Evolutionary conservation across 257 asterid genomes (phyloP).

Genomic region (Paraleonurus japonicus): DNA sequence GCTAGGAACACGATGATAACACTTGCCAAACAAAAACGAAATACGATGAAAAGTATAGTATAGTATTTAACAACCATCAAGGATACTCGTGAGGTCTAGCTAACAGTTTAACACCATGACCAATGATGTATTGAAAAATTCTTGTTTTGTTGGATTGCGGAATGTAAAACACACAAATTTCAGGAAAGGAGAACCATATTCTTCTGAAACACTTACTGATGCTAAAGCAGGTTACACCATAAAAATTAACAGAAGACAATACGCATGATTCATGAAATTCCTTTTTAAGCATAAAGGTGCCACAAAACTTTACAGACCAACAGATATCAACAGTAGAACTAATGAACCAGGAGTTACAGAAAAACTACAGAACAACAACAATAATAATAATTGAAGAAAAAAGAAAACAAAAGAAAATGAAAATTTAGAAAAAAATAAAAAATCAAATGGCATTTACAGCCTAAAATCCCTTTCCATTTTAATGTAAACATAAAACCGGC

Average conservation of each 20-base stretch:
- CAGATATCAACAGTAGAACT: constrained; percentile 4
- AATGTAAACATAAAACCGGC: not conserved
- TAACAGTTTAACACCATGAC: not conserved
- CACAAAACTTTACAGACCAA: not conserved
- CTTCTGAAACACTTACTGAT: constrained; percentile 2
- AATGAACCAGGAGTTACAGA: constrained; percentile 7
- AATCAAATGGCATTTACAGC: not conserved
- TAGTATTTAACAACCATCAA: not conserved
- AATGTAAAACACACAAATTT: not conserved
- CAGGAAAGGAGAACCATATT: not conserved
- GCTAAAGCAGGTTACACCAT: not conserved
- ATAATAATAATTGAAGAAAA: not conserved
- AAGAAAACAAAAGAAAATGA: not conserved
- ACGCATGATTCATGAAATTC: not conserved
- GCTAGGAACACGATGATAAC: not conserved
- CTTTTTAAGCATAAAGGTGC: not conserved
- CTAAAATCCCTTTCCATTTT: not conserved
- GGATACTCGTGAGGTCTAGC: not conserved
- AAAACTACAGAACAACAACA: not conserved
- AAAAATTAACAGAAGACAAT: not conserved
- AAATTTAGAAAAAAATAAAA: not conserved
- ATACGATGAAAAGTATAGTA: not conserved
- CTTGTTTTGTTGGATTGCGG: not conserved
- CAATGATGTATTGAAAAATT: not conserved
- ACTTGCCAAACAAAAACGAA: not conserved